Evolutionary conservation across 805 yeast genomes (phyloP).

Genomic region (Kurtzmaniella fragi): DNA sequence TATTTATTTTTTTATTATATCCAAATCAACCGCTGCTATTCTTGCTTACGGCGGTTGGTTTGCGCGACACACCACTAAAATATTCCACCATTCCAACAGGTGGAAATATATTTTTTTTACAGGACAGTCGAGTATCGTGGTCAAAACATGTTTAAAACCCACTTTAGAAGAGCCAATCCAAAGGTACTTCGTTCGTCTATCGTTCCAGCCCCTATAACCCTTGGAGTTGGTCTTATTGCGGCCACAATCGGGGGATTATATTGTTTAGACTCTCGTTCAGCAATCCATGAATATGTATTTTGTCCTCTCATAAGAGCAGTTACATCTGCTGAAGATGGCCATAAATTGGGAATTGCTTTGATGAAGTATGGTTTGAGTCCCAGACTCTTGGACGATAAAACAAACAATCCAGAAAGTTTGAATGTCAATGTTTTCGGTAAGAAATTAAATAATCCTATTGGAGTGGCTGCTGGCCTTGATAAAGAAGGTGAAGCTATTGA

Average conservation of each 20-base stretch:
- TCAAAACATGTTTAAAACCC: too few relatives aligned
- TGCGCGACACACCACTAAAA: too few relatives aligned
- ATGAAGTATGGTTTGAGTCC: slow-evolving; percentile 71
- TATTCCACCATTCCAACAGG: too few relatives aligned
- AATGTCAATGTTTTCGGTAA: slow-evolving; percentile 62
- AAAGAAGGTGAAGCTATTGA: slow-evolving; percentile 92
- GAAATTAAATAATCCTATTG: slow-evolving; percentile 73
- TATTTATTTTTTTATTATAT: too few relatives aligned
- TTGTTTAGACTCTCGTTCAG: slow-evolving; percentile 71
- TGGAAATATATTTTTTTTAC: too few relatives aligned
- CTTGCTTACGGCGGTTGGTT: too few relatives aligned
- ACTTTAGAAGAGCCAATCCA: not conserved
- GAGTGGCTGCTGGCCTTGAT: slow-evolving; percentile 94
- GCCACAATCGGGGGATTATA: slow-evolving; percentile 46
- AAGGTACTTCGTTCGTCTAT: not conserved
- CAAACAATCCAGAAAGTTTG: slow-evolving; percentile 38
- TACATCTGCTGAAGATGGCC: slow-evolving; percentile 86
- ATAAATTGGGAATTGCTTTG: slow-evolving; percentile 63
- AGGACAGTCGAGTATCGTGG: too few relatives aligned
- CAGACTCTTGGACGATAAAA: slow-evolving; percentile 47
- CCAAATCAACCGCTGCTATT: too few relatives aligned
- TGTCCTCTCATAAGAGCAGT: slow-evolving; percentile 69
- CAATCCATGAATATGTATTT: slow-evolving; percentile 71
- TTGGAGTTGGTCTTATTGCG: slow-evolving; percentile 16
- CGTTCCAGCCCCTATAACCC: slow-evolving; percentile 15